These are phyloP conservation scores for Cytospora piceae DNA, from an alignment of 2,329 filamentous ascomycete genomes.

Conservation along the genomic window DNA sequence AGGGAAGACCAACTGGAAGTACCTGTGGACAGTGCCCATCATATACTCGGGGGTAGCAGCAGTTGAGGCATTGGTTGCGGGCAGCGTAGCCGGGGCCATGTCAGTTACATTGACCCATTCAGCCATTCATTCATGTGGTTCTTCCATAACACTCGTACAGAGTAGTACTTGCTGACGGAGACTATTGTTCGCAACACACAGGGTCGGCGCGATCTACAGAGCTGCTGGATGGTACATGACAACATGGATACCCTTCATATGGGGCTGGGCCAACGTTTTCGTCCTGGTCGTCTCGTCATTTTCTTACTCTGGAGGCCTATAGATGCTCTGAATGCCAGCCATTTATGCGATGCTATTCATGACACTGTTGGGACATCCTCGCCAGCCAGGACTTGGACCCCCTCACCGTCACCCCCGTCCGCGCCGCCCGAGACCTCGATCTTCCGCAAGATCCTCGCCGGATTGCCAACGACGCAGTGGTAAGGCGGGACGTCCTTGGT, in stretches of 20 bases:
- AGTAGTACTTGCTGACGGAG: conserved; percentile 2
- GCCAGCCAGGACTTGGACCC: conserved; percentile 20
- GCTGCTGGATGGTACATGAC: conserved; percentile 88
- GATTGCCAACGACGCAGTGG: conserved; percentile 68
- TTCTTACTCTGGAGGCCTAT: conserved; percentile 88
- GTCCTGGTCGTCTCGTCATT: conserved; percentile 86
- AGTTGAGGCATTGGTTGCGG: conserved; percentile 76
- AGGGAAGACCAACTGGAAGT: conserved; percentile 55
- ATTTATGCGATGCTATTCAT: background rate
- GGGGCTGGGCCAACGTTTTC: conserved; percentile 83
- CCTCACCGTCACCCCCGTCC: conserved; percentile 4
- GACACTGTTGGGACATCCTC: conserved; percentile 22
- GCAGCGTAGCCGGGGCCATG: conserved; percentile 81
- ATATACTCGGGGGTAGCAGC: conserved; percentile 73
- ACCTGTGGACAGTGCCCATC: conserved; percentile 73
- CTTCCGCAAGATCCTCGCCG: conserved; percentile 60
- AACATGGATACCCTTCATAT: conserved; percentile 90
- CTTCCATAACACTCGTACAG: no score
- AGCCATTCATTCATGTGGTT: background rate
- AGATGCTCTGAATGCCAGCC: conserved; percentile 36
- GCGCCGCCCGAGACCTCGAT: conserved; percentile 39
- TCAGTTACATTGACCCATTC: conserved; percentile 48
- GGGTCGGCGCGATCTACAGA: conserved; percentile 78
- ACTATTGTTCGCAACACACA: conserved; percentile 41
- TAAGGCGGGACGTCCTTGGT: conserved; percentile 74